Evolutionary conservation across 202 grass and related monocot species (phyloP).

Genomic region (Miscanthus sacchariflorus): DNA sequence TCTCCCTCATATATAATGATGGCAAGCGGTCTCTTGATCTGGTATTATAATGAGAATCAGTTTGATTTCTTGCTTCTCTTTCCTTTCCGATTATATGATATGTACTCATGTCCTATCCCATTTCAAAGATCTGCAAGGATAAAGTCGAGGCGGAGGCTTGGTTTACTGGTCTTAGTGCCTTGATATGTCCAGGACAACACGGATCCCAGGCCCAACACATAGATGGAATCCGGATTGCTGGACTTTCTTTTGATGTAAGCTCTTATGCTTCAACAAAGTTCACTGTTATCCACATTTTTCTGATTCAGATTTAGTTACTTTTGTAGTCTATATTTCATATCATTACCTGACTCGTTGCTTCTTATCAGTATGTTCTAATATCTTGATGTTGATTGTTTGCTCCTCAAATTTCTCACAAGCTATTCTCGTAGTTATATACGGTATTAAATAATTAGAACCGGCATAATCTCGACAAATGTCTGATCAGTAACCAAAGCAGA

Average conservation of each 20-base stretch:
- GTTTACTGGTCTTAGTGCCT: slow-evolving; percentile 82
- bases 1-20: slow-evolving; percentile 91
- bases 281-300: slow-evolving; percentile 12
- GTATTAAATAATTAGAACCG: neutral
- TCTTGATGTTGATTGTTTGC: neutral
- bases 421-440: slow-evolving; percentile 2
- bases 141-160: slow-evolving; percentile 88
- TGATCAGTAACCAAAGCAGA: neutral
- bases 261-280: slow-evolving; percentile 42
- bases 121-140: slow-evolving; percentile 93
- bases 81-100: neutral
- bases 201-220: slow-evolving; percentile 49
- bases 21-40: slow-evolving; percentile 88
- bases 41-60: slow-evolving; percentile 38
- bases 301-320: neutral
- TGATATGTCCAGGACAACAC: slow-evolving; percentile 75
- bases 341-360: slow-evolving; percentile 27
- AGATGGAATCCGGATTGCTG: slow-evolving; percentile 53
- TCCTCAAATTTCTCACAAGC: neutral
- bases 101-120: neutral
- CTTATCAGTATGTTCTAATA: neutral
- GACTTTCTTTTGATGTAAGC: slow-evolving; percentile 59
- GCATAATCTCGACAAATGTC: neutral
- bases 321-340: slow-evolving; percentile 10
- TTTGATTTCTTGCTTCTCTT: slow-evolving; percentile 31